Evolutionary conservation across 2,329 filamentous ascomycete genomes (phyloP).

Genomic region (Alternaria infectoria): DNA sequence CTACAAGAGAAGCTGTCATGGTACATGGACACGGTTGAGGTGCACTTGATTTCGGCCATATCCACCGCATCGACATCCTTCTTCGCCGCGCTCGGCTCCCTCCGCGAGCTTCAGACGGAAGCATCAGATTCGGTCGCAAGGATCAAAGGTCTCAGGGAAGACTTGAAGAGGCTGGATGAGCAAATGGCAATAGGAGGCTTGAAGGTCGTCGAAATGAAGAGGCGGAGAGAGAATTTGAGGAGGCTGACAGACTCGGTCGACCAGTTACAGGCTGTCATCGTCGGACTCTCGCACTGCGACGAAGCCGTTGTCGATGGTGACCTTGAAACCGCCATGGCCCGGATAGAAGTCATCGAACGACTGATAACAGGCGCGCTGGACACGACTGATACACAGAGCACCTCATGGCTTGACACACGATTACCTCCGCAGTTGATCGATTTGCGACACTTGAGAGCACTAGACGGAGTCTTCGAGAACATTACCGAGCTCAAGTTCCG

Average conservation of each 20-base stretch:
- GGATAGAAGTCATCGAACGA: constrained; percentile 77
- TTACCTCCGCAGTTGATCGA: constrained; percentile 63
- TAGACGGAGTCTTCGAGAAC: constrained; percentile 80
- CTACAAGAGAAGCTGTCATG: constrained; percentile 97
- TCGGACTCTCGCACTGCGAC: constrained; percentile 78
- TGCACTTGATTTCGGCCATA: constrained; percentile 95
- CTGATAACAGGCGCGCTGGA: constrained; percentile 77
- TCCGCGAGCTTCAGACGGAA: constrained; percentile 90
- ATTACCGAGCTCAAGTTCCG: constrained; percentile 76
- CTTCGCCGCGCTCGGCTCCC: constrained; percentile 88
- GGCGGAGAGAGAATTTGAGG: constrained; percentile 81
- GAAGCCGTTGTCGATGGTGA: constrained; percentile 81
- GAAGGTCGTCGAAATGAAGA: constrained; percentile 82
- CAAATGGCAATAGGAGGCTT: constrained; percentile 87
- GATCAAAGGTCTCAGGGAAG: constrained; percentile 80
- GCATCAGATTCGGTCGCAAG: constrained; percentile 87
- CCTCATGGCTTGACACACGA: constrained; percentile 43
- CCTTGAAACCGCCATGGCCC: constrained; percentile 78
- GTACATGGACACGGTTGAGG: constrained; percentile 99
- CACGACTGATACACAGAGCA: constrained; percentile 32
- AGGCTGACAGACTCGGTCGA: constrained; percentile 82
- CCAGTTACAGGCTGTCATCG: constrained; percentile 80
- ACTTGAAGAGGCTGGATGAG: constrained; percentile 79
- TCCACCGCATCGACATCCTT: constrained; percentile 95
- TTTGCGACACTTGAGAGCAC: constrained; percentile 75